Percentiles rank a stretch among this genome's conserved stretches.
phyloP scores from a whole-genome alignment of 2,329 filamentous ascomycete genomes.

The Karstenula rhodostoma region DNA sequence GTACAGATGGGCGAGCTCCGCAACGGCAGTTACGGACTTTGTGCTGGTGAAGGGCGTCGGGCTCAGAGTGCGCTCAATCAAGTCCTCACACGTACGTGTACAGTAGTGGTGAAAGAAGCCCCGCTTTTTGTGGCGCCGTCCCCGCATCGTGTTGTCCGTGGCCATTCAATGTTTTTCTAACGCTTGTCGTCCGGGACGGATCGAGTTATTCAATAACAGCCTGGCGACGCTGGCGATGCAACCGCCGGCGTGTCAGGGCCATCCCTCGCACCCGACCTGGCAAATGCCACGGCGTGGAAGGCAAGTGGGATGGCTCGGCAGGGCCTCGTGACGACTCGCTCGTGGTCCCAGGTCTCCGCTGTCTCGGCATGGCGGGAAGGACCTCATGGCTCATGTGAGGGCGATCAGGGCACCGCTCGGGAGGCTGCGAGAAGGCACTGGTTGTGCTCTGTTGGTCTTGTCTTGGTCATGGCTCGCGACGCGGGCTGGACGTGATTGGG shows the following conservation, averaged over 20 bases:
- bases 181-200: slow-evolving; percentile 42
- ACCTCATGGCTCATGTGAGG: slow-evolving; percentile 12
- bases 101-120: slow-evolving; percentile 23
- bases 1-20: slow-evolving; percentile 12
- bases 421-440: slow-evolving; percentile 16
- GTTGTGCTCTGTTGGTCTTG: slow-evolving; percentile 25
- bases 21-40: slow-evolving; percentile 5
- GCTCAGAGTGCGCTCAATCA: slow-evolving; percentile 24
- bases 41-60: slow-evolving; percentile 8
- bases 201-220: slow-evolving; percentile 38
- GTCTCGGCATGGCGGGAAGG: slow-evolving; percentile 15
- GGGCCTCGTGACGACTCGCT: slow-evolving; percentile 22
- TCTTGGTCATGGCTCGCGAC: slow-evolving; percentile 38
- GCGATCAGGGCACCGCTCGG: slow-evolving; percentile 18
- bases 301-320: slow-evolving; percentile 10
- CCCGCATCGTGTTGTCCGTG: slow-evolving; percentile 37
- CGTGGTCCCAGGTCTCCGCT: slow-evolving; percentile 9
- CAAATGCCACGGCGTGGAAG: slow-evolving; percentile 1
- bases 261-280: neutral
- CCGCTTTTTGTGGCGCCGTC: slow-evolving; percentile 29
- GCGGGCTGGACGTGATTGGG: slow-evolving; percentile 34
- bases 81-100: slow-evolving; percentile 23
- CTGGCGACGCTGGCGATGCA: slow-evolving; percentile 45
- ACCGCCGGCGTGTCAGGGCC: slow-evolving; percentile 30
- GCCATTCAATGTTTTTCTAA: slow-evolving; percentile 34